Evolutionary conservation across 345 rosid species (phyloP), one percentile per base, ranked within the genome.

Genomic region (Sonneratia alba): DNA sequence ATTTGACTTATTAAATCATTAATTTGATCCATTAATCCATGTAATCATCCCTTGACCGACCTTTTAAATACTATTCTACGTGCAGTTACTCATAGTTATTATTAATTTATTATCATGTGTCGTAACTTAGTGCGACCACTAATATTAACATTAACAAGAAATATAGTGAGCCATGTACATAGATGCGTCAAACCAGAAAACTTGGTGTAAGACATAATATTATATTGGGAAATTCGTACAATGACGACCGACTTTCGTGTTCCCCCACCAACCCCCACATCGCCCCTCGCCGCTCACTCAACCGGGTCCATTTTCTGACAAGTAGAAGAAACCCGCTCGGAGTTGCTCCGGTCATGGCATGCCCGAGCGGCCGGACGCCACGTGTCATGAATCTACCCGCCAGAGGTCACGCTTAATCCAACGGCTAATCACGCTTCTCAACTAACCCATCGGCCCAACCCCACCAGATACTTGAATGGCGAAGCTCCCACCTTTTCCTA

Each of bases 371-470:
- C 69, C 67, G 9, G 32, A 1, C 32, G 19, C 68, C 70, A 75
- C 70, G 77, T 73, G 85, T 75, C 70, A 14, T 0, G 16, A 79
- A 77, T 78, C 36, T 37, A 55, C 3, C 73, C 71, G 49, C 69
- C 57, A 1, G 21, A 1, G n/a, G 2, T 6, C 59, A 64, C 18
- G 56, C 51, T 2, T n/a, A 48, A 79, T 79, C 83, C 73, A 32
- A 82, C 85, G 85, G 78, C 68, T 66, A 8, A 37, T 21, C 64
- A 10, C 43, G 3, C 64, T 71, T 78, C 73, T 72, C 86, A 83
- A 78, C 86, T 55, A 83, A 80, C 82, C 66, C 83, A 18, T 74
- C 80, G 73, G 77, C 83, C 76, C 65, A 74, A 62, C 66, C 79
- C 77, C 74, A 72, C 73, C 83, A 68, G 53, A 36, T 70, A 10